These are phyloP conservation scores for Talaromyces sp. DNA, from an alignment of 2,329 filamentous ascomycete species.

Conservation along the genomic window DNA sequence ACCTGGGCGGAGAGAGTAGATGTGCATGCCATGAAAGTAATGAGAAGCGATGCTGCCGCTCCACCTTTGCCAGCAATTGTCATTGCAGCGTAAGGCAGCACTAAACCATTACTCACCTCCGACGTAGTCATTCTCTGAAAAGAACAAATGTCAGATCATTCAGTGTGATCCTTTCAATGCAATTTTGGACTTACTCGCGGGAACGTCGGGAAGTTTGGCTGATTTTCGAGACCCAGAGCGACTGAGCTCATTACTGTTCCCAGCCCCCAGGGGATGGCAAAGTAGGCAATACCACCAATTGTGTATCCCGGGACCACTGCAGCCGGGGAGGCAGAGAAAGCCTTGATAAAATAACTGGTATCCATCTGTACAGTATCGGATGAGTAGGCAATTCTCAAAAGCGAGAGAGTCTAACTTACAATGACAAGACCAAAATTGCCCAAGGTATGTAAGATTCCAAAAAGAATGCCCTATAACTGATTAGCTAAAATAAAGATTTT, in stretches of 20 bases:
- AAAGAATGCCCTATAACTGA: slow-evolving; percentile 49
- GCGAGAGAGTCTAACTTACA: slow-evolving; percentile 25
- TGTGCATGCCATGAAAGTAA: slow-evolving; percentile 45
- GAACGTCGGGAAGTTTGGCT: slow-evolving; percentile 57
- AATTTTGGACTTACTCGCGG: slow-evolving; percentile 42
- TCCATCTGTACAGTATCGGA: slow-evolving; percentile 43
- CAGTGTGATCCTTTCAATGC: not conserved
- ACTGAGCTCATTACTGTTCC: slow-evolving; percentile 56
- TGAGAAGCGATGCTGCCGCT: slow-evolving; percentile 36
- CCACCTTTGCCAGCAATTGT: slow-evolving; percentile 42
- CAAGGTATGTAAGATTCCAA: slow-evolving; percentile 53
- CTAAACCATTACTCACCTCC: slow-evolving; percentile 41
- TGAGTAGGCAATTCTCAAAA: not conserved
- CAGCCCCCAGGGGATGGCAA: slow-evolving; percentile 57
- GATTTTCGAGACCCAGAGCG: slow-evolving; percentile 52
- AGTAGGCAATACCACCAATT: slow-evolving; percentile 57
- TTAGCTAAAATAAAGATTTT: not conserved
- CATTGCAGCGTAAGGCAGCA: slow-evolving; percentile 38
- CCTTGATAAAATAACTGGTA: slow-evolving; percentile 58
- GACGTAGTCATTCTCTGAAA: slow-evolving; percentile 40
- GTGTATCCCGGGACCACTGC: slow-evolving; percentile 57
- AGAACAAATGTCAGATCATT: not conserved
- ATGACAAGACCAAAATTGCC: slow-evolving; percentile 58
- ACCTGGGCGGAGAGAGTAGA: slow-evolving; percentile 55
- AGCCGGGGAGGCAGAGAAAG: slow-evolving; percentile 52